Evolutionary conservation across 2,329 filamentous ascomycete genomes (phyloP).

Genomic region (Alternaria sp.): DNA sequence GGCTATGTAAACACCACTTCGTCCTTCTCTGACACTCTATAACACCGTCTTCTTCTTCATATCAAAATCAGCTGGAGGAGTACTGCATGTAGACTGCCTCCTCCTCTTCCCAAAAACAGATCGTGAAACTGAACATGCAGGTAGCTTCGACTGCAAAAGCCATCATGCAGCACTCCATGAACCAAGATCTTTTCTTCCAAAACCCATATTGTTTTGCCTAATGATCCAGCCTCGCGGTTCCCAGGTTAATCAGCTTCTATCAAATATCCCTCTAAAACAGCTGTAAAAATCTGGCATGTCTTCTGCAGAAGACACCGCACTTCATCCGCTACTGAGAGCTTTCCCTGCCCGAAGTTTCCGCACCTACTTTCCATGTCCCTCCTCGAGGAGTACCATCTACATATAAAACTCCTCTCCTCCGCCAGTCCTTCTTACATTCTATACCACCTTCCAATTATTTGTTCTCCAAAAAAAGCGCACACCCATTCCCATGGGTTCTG

Average conservation of each 20-base stretch:
- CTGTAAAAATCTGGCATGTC: neutral
- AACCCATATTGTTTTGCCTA: too few species aligned
- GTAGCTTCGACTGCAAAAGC: neutral
- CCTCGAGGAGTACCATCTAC: neutral
- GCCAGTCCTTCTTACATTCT: neutral
- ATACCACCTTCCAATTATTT: neutral
- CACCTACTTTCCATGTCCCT: neutral
- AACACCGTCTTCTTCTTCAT: neutral
- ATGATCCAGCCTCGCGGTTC: neutral
- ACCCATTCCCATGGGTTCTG: too few species aligned
- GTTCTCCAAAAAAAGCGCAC: neutral
- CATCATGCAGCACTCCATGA: neutral
- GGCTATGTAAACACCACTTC: neutral
- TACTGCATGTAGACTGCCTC: too few species aligned
- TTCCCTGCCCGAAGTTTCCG: neutral
- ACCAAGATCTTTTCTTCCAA: neutral
- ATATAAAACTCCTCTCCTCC: neutral
- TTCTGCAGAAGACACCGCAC: neutral
- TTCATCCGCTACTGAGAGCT: neutral
- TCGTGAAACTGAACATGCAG: too few species aligned
- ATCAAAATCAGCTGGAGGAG: too few species aligned
- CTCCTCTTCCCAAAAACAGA: neutral
- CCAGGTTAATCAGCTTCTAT: neutral
- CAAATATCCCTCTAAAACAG: too few species aligned
- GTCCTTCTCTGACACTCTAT: neutral